phyloP scores from a whole-genome alignment of 2,329 filamentous ascomycete species.

The Colletotrichum tanaceti region DNA sequence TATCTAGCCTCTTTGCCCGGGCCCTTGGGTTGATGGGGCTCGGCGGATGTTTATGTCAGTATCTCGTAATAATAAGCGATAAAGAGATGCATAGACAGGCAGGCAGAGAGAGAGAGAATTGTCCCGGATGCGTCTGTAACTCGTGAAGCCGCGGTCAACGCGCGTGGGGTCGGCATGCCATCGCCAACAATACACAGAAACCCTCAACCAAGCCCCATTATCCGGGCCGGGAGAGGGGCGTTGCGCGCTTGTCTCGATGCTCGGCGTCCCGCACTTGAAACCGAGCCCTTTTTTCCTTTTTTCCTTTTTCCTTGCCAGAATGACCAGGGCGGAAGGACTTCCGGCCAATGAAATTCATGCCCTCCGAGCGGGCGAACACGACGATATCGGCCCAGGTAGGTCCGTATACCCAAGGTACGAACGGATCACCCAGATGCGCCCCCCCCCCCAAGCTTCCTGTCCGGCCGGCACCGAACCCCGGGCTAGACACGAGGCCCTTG shows the following conservation, averaged over 20 bases:
- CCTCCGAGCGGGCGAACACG: neutral
- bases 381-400: neutral
- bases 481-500: neutral
- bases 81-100: neutral
- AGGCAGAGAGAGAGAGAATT: neutral
- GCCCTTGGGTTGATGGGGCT: neutral
- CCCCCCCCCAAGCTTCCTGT: neutral
- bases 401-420: too few relatives aligned
- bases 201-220: neutral
- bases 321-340: neutral
- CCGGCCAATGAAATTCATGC: neutral
- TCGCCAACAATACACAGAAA: neutral
- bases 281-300: neutral
- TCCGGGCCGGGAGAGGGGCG: neutral
- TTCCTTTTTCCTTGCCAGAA: neutral
- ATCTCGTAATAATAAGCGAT: conserved; percentile 2
- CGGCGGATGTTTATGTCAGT: neutral
- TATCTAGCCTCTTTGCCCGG: neutral
- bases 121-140: neutral
- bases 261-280: conserved; percentile 19
- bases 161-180: neutral
- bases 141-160: neutral
- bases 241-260: conserved; percentile 8
- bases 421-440: neutral
- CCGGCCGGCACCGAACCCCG: neutral